Percentiles rank a stretch among this genome's conserved stretches.
phyloP scores from a whole-genome alignment of 2,329 filamentous ascomycete species.

The Diaporthe citri region DNA sequence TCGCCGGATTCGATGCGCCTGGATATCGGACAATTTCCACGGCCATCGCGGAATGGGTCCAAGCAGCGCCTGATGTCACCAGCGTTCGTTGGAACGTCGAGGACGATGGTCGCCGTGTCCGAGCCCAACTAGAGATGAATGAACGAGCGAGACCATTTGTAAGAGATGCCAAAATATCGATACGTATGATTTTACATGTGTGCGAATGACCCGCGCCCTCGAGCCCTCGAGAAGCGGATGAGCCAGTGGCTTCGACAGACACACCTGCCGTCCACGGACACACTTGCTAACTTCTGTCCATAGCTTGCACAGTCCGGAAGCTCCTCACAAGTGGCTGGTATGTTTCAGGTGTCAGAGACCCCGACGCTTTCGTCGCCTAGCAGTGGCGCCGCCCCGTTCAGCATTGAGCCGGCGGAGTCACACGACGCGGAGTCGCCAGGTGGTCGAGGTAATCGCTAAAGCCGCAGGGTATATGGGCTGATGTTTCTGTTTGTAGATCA shows the following conservation, averaged over 20 bases:
- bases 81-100: conserved; percentile 71
- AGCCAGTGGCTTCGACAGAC: background rate
- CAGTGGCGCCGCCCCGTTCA: conserved; percentile 21
- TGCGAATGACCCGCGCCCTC: background rate
- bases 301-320: conserved; percentile 21
- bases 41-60: conserved; percentile 64
- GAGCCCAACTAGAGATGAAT: conserved; percentile 58
- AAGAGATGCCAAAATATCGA: conserved; percentile 39
- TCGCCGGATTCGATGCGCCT: conserved; percentile 71
- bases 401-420: conserved; percentile 19
- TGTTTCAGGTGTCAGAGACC: conserved; percentile 21
- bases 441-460: conserved; percentile 35
- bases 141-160: conserved; percentile 60
- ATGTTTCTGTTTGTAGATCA: conserved; percentile 41
- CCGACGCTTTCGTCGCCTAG: background rate
- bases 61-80: conserved; percentile 67
- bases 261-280: background rate
- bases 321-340: conserved; percentile 35
- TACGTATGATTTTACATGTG: background rate
- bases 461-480: conserved; percentile 41
- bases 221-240: background rate
- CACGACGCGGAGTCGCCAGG: conserved; percentile 24
- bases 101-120: conserved; percentile 62
- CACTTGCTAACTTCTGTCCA: background rate
- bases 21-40: conserved; percentile 70